These are phyloP conservation scores for Podospora fimiseda DNA, from an alignment of 495 filamentous ascomycete genomes.

Conservation along the genomic window DNA sequence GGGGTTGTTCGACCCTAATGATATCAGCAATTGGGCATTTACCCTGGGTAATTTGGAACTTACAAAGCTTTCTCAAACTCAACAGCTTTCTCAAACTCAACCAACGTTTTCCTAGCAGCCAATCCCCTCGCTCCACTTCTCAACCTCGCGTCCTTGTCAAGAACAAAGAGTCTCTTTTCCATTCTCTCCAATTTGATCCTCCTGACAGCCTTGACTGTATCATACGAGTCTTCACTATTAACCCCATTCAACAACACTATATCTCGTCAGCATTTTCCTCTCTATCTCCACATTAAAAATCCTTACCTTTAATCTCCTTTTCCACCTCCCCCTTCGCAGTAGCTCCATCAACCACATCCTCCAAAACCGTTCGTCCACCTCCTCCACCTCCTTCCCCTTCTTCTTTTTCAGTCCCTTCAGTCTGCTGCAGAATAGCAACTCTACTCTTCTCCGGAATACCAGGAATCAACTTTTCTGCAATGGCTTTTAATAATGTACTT, in stretches of 20 bases:
- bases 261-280: too few species aligned
- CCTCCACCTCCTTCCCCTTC: conserved; percentile 18
- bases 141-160: conserved; percentile 45
- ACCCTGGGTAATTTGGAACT: conserved; percentile 5
- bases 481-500: conserved; percentile 66
- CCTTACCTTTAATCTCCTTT: conserved; percentile 51
- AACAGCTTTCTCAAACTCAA: conserved; percentile 56
- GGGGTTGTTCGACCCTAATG: conserved; percentile 48
- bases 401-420: conserved; percentile 33
- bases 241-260: conserved; percentile 32
- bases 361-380: conserved; percentile 47
- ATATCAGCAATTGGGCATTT: neutral
- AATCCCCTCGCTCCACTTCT: conserved; percentile 67
- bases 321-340: conserved; percentile 52
- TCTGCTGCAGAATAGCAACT: conserved; percentile 70
- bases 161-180: conserved; percentile 29
- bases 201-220: conserved; percentile 53
- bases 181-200: conserved; percentile 53
- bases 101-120: conserved; percentile 64
- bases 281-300: too few species aligned
- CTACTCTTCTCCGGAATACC: conserved; percentile 64
- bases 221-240: conserved; percentile 43
- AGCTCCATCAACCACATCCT: conserved; percentile 63
- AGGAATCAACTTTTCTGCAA: conserved; percentile 72
- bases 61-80: conserved; percentile 49